Percentiles rank a stretch among this genome's conserved stretches.
Conservation (phyloP, 371 early-diverging fungal species). For the Mucor indicus region DNA sequence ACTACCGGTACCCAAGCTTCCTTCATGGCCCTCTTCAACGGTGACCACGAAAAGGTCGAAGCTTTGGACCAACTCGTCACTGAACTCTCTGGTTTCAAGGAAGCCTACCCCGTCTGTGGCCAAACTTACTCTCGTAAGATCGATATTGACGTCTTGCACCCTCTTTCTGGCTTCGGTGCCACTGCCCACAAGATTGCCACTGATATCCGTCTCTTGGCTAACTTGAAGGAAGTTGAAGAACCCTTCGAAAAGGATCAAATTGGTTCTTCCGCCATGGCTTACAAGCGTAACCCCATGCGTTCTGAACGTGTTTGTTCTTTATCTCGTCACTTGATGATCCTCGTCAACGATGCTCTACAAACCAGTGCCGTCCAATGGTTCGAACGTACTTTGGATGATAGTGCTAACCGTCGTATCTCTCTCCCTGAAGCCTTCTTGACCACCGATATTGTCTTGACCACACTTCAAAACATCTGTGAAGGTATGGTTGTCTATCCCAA, state of each 20-base stretch:
- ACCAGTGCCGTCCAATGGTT: constrained; percentile 96
- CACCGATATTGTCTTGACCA: constrained; percentile 90
- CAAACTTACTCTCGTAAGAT: constrained; percentile 98
- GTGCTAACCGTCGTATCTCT: constrained; percentile 94
- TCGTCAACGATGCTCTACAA: constrained; percentile 83
- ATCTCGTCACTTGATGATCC: constrained; percentile 94
- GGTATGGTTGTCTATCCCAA: constrained; percentile 97
- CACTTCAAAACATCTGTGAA: constrained; percentile 93
- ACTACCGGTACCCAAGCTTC: constrained; percentile 99
- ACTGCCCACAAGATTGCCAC: constrained; percentile 97
- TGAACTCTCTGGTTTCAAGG: constrained; percentile 83
- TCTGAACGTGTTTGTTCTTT: constrained; percentile 95
- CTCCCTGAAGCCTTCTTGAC: constrained; percentile 97
- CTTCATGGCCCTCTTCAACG: constrained; percentile 93
- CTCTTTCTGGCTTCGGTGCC: constrained; percentile 91
- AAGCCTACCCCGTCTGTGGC: constrained; percentile 90
- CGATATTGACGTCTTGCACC: constrained; percentile 87
- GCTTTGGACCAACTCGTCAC: constrained; percentile 87
- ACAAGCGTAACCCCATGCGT: constrained; percentile 99
- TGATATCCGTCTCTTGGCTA: constrained; percentile 93
- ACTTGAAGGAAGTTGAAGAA: constrained; percentile 97
- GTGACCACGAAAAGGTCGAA: constrained; percentile 93
- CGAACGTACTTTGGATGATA: constrained; percentile 95
- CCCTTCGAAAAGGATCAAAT: constrained; percentile 99
- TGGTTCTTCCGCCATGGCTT: constrained; percentile 98